A percentile compares a stretch with the other conserved stretches of the same genome.
Evolutionary conservation across 2,329 filamentous ascomycete species (phyloP).

Genomic region (Ophiostoma tasmaniense): DNA sequence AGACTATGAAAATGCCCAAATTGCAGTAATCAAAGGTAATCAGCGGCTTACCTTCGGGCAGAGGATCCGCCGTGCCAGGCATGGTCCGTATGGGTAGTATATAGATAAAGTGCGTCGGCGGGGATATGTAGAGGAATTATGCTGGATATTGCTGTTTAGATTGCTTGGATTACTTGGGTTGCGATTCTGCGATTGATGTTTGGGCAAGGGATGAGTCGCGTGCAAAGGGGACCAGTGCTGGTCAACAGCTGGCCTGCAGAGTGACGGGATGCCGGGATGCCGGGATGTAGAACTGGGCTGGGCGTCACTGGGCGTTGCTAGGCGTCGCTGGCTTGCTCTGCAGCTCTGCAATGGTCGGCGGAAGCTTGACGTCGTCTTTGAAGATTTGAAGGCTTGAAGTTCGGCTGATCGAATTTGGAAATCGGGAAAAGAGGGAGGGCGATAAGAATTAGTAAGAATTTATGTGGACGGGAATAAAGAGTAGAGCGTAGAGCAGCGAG

Average conservation of each 20-base stretch:
- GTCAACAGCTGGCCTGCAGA: not conserved
- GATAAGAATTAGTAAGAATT: not conserved
- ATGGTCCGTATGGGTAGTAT: constrained; percentile 6
- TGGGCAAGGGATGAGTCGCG: not conserved
- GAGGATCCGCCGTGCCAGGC: constrained; percentile 16
- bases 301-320: not conserved
- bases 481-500: not conserved
- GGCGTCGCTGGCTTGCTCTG: not conserved
- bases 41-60: constrained; percentile 18
- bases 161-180: not conserved
- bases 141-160: not conserved
- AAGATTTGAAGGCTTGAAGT: no score
- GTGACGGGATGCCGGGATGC: not conserved
- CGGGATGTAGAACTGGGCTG: not conserved
- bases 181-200: not conserved
- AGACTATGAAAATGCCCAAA: constrained; percentile 9
- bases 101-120: not conserved
- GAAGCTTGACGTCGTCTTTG: not conserved
- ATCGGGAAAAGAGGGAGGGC: not conserved
- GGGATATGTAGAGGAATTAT: not conserved
- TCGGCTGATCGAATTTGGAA: not conserved
- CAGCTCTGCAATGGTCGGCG: not conserved
- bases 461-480: not conserved
- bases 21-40: constrained; percentile 10
- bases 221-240: not conserved